A percentile compares a stretch with the other conserved stretches of the same genome.
Conservation (phyloP, 768 basidiomycete genomes). For the Amanita inopinata region DNA sequence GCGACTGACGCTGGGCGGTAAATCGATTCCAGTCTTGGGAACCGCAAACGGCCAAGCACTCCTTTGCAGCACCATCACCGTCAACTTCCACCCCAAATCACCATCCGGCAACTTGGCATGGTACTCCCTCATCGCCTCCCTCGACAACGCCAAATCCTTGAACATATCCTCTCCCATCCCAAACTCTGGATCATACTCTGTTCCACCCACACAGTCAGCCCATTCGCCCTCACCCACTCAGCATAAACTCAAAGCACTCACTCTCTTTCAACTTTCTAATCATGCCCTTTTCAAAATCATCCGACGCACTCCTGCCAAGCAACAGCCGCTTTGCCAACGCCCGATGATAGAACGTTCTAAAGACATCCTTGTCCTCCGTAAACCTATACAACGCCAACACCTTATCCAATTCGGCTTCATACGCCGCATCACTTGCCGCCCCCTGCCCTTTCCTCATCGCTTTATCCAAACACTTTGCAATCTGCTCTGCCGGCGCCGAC, state of each 20-base stretch:
- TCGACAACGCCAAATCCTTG: constrained; percentile 73
- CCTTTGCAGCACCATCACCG: constrained; percentile 76
- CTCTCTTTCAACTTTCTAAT: constrained; percentile 79
- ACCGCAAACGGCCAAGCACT: constrained; percentile 81
- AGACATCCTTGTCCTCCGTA: constrained; percentile 90
- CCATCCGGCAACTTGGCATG: constrained; percentile 32
- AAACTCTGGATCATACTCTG: constrained; percentile 94
- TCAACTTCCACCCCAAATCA: constrained; percentile 39
- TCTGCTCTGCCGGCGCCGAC: constrained; percentile 85
- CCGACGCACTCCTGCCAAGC: constrained; percentile 74
- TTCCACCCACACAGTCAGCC: background rate
- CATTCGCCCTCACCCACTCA: background rate
- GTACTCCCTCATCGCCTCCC: constrained; percentile 64
- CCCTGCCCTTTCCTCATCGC: constrained; percentile 85
- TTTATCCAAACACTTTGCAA: constrained; percentile 83
- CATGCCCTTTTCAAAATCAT: constrained; percentile 80
- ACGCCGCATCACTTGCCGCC: constrained; percentile 49
- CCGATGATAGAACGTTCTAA: constrained; percentile 86
- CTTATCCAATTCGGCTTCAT: constrained; percentile 51
- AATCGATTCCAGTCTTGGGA: constrained; percentile 37
- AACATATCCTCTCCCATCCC: constrained; percentile 95
- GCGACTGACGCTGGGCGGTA: constrained; percentile 42
- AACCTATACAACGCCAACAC: constrained; percentile 73
- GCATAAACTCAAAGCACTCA: constrained; percentile 17
- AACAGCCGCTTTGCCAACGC: constrained; percentile 81